Evolutionary conservation across 805 yeast species (phyloP).

Genomic region (Starmerella vaccinii): DNA sequence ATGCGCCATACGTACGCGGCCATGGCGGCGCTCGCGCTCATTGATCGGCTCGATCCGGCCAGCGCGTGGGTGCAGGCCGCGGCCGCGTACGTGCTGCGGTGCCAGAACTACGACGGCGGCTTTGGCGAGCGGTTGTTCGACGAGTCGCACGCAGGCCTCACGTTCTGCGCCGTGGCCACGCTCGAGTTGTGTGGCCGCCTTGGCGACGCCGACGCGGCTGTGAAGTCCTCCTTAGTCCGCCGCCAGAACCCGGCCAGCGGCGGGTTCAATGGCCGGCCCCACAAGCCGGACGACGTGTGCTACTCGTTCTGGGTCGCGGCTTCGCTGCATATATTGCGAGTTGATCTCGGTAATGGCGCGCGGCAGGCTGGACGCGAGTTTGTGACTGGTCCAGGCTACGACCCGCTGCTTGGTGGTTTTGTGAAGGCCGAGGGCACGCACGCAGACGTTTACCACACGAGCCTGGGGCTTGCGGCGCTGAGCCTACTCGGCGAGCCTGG

Average conservation of each 20-base stretch:
- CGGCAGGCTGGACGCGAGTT: constrained; percentile 34
- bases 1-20: constrained; percentile 69
- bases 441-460: constrained; percentile 59
- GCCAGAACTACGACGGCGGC: constrained; percentile 55
- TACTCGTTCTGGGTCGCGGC: constrained; percentile 77
- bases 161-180: constrained; percentile 71
- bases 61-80: constrained; percentile 37
- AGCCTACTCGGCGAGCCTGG: constrained; percentile 28
- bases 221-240: constrained; percentile 8
- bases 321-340: constrained; percentile 40
- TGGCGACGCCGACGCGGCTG: not conserved
- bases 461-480: constrained; percentile 43
- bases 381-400: constrained; percentile 49
- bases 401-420: constrained; percentile 63
- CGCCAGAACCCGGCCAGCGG: constrained; percentile 36
- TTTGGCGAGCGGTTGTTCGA: constrained; percentile 39
- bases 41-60: constrained; percentile 2
- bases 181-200: constrained; percentile 35
- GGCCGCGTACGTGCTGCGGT: constrained; percentile 33
- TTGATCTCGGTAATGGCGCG: constrained; percentile 1
- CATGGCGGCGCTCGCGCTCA: constrained; percentile 36
- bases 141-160: constrained; percentile 80
- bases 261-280: constrained; percentile 79
- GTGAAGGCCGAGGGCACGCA: constrained; percentile 44
- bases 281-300: constrained; percentile 77